Percentiles rank a stretch among this genome's conserved stretches.
phyloP scores from a whole-genome alignment of 2,329 filamentous ascomycete species.

The Immersiporthe knoxdaviesiana region DNA sequence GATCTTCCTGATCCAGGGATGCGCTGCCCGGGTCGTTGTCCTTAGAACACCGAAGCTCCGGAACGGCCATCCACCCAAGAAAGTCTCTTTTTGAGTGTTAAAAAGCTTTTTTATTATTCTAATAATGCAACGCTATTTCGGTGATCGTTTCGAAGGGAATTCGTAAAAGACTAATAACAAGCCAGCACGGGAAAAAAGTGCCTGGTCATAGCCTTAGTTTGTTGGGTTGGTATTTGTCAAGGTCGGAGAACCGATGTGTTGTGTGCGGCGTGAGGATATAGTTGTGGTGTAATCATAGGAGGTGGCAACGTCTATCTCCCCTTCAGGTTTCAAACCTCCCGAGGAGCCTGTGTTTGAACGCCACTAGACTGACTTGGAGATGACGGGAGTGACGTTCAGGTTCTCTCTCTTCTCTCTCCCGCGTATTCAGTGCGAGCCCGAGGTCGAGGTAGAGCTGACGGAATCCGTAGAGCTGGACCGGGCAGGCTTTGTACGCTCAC shows the following conservation, averaged over 20 bases:
- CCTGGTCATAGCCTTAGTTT: background rate
- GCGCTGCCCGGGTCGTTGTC: background rate
- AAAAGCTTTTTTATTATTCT: background rate
- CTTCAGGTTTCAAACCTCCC: too few relatives aligned
- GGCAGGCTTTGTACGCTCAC: slow-evolving; percentile 30
- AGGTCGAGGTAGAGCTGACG: slow-evolving; percentile 31
- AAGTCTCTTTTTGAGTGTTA: background rate
- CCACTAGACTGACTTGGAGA: background rate
- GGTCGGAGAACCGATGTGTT: background rate
- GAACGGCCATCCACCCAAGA: background rate
- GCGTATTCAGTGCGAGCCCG: slow-evolving; percentile 20
- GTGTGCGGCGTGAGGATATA: background rate
- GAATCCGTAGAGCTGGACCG: slow-evolving; percentile 28
- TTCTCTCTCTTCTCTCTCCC: background rate
- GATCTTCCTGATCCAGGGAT: background rate
- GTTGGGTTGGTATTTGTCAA: background rate
- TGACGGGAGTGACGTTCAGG: background rate
- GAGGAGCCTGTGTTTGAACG: background rate
- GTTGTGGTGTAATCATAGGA: too few relatives aligned
- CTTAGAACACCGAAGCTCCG: background rate
- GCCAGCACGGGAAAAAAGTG: background rate
- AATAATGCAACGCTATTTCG: background rate
- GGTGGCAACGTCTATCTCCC: background rate
- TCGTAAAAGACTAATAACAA: background rate
- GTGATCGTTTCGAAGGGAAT: background rate